These are phyloP conservation scores for Alternaria sp. DNA, from an alignment of 2,329 filamentous ascomycete species.

Conservation along the genomic window DNA sequence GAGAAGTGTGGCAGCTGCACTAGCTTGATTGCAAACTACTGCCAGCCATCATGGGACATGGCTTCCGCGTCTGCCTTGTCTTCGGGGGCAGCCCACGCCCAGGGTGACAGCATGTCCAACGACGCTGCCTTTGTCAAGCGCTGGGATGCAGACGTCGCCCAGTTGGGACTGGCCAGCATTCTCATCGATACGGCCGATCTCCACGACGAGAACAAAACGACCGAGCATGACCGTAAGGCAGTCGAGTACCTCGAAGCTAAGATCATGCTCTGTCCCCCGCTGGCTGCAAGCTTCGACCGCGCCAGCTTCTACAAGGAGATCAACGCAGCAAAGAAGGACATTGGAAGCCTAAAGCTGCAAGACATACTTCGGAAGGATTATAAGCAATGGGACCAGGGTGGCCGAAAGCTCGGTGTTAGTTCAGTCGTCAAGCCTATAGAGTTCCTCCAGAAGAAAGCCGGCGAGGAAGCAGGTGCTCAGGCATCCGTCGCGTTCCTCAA, in stretches of 20 bases:
- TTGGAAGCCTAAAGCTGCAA: conserved; percentile 64
- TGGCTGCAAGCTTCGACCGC: conserved; percentile 58
- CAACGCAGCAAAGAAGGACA: conserved; percentile 69
- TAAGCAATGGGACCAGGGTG: conserved; percentile 71
- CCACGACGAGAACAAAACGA: conserved; percentile 65
- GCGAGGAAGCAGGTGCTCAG: conserved; percentile 41
- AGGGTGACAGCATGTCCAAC: conserved; percentile 46
- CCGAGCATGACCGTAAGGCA: conserved; percentile 64
- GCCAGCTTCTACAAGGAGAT: conserved; percentile 66
- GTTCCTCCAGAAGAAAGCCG: conserved; percentile 64
- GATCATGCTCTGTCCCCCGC: conserved; percentile 50
- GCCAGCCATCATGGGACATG: conserved; percentile 63
- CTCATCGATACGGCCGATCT: conserved; percentile 76
- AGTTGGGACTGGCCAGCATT: conserved; percentile 72
- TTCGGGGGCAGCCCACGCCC: conserved; percentile 47
- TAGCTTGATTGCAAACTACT: conserved; percentile 70
- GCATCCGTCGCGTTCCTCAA: conserved; percentile 53
- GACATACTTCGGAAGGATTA: conserved; percentile 84
- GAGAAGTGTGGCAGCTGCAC: conserved; percentile 74
- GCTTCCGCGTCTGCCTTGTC: conserved; percentile 52
- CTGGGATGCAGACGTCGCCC: conserved; percentile 67
- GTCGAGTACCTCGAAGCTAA: conserved; percentile 65
- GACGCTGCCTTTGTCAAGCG: conserved; percentile 44
- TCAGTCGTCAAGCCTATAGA: conserved; percentile 68
- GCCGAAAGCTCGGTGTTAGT: conserved; percentile 68